These are phyloP conservation scores for Podila epicladia DNA, from an alignment of 192 early-diverging fungal genomes.

Conservation along the genomic window DNA sequence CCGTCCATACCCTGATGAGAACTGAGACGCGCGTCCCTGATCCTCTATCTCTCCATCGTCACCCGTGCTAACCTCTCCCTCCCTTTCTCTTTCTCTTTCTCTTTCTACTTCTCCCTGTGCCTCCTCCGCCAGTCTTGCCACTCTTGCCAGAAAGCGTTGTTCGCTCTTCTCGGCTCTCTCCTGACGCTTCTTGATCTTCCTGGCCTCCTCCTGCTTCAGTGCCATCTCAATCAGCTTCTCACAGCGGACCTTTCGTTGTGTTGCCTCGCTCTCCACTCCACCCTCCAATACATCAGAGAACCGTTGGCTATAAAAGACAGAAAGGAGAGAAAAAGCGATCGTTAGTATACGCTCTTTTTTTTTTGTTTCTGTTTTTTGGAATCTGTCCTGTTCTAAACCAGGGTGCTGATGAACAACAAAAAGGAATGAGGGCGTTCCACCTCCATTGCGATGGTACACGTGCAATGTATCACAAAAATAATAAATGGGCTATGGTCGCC, in stretches of 20 bases:
- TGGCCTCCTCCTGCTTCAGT: constrained; percentile 10
- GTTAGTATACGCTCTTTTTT: too few species aligned
- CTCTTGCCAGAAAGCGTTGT: too few species aligned
- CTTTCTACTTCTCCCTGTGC: not conserved
- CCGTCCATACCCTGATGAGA: too few species aligned
- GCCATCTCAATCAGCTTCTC: constrained; percentile 31
- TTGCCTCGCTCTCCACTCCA: constrained; percentile 25
- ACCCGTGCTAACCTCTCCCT: not conserved
- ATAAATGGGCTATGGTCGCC: too few species aligned
- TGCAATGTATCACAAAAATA: too few species aligned
- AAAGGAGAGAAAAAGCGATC: not conserved
- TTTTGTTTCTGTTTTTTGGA: too few species aligned
- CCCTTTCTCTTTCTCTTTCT: not conserved
- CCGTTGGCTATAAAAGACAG: constrained; percentile 18
- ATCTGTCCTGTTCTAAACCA: too few species aligned
- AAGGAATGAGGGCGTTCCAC: too few species aligned
- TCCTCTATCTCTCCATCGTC: not conserved
- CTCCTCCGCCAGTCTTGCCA: too few species aligned
- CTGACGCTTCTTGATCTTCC: constrained; percentile 43
- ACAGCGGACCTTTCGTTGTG: constrained; percentile 21
- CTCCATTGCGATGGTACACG: too few species aligned
- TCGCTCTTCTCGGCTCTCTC: not conserved
- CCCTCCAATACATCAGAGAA: constrained; percentile 29
- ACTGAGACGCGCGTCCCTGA: not conserved
- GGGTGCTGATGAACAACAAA: too few species aligned